These are phyloP conservation scores for Plasmodium fragile DNA, from an alignment of 169 alveolate genomes.

Conservation along the genomic window DNA sequence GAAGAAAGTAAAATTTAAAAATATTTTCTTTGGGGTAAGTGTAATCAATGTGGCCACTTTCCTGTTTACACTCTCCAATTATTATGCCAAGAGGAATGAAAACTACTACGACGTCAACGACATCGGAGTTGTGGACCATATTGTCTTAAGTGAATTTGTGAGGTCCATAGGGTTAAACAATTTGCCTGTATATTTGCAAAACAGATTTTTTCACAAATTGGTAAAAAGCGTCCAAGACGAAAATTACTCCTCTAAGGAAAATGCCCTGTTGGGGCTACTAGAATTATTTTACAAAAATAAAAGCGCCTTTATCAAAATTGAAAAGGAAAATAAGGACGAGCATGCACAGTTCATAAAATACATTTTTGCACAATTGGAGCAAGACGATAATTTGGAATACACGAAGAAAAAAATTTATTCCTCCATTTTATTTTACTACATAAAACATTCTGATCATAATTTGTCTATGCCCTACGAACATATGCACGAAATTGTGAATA, in stretches of 20 bases:
- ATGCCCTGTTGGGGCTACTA: conserved; percentile 29
- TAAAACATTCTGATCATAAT: conserved; percentile 21
- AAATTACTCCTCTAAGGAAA: conserved; percentile 44
- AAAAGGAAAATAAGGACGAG: conserved; percentile 14
- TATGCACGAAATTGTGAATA: conserved; percentile 25
- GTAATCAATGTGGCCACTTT: conserved; percentile 25
- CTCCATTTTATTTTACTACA: conserved; percentile 28
- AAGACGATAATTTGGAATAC: conserved; percentile 6
- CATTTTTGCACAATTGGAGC: conserved; percentile 20
- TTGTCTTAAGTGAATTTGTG: conserved; percentile 11
- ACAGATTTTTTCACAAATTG: conserved; percentile 37
- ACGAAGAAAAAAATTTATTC: conserved; percentile 36
- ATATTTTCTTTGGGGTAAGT: conserved; percentile 41
- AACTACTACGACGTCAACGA: conserved; percentile 26
- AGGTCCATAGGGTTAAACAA: conserved; percentile 50
- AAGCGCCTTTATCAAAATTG: not conserved
- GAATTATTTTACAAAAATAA: conserved; percentile 53
- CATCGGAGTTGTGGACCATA: conserved; percentile 39
- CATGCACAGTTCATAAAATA: conserved; percentile 6
- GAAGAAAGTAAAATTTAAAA: conserved; percentile 44
- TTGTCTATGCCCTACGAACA: conserved; percentile 46
- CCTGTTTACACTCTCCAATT: conserved; percentile 43
- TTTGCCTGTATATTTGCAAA: conserved; percentile 46
- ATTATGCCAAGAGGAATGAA: conserved; percentile 4
- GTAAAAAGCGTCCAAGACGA: conserved; percentile 17